Evolutionary conservation across 345 rosid genomes (phyloP), one percentile per base, ranked within the genome.

Genomic region (Citrus hindsii): DNA sequence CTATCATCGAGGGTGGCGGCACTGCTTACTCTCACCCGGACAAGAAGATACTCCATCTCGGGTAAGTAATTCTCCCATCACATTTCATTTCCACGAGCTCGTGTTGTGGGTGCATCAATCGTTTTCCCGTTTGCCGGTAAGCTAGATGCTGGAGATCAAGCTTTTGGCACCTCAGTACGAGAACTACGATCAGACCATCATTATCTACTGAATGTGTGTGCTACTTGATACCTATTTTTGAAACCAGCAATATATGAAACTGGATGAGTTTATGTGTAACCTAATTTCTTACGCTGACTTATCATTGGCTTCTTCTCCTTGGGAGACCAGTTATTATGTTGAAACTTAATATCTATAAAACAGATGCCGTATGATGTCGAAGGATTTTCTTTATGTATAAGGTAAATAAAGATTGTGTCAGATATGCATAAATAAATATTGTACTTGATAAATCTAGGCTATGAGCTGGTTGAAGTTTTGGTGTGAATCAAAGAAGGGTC

Each of bases 41-140:
- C 86, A 93, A 91, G 89, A 95, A 92, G 84, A 82, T 86, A 7
- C 94, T 92, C 74, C 92, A 93, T 86, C 97, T 25, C 48, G 98
- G 98, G 88, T 95, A 74, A 16, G 7, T 67, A 53, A 4, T 37
- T 37, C 24, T 24, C 22, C 13, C 9, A 22, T 30, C 24, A 28
- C 35, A 58, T 37, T 1, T 19, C 24, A 19, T 1, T 32, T 1
- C 28, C 3, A 10, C 19, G 2, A 0, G 12, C 27, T 13, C 28
- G 28, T 1, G 28, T 28, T 28, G 28, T 2, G 2, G 2, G 28
- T 28, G 2, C 2, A 28, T 28, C 66, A 62, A 2, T n/a, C 13
- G 5, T 25, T 46, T 18, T 28, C 7, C 21, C 25, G 32, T 2
- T 55, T 79, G 80, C 82, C 79, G 85, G 75, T 82, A 67, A 77